These are phyloP conservation scores for Plasmopara viticola DNA, from an alignment of 352 stramenopile genomes.

Conservation along the genomic window DNA sequence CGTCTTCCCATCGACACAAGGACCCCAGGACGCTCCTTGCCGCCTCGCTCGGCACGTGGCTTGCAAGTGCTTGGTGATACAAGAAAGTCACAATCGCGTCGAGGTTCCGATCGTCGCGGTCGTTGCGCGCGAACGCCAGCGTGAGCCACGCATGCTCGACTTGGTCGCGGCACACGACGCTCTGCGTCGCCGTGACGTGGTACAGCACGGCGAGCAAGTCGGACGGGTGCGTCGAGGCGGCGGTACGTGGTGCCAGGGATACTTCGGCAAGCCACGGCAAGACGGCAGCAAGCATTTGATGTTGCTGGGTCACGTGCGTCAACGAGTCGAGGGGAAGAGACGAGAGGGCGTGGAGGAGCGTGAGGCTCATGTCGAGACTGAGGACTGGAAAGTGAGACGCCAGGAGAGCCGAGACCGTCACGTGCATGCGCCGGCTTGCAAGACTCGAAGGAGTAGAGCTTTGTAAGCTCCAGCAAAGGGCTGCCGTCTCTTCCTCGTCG, in stretches of 20 bases:
- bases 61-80: conserved; percentile 38
- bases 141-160: conserved; percentile 68
- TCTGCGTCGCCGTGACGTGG: conserved; percentile 37
- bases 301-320: conserved; percentile 29
- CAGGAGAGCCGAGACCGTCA: conserved; percentile 25
- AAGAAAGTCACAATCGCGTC: conserved; percentile 26
- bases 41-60: conserved; percentile 25
- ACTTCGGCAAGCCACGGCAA: conserved; percentile 56
- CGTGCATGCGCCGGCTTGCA: conserved; percentile 13
- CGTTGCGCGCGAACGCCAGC: conserved; percentile 31
- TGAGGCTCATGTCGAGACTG: conserved; percentile 29
- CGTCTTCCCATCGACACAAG: conserved; percentile 55
- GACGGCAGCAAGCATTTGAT: conserved; percentile 45
- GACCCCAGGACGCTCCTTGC: conserved; percentile 57
- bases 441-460: conserved; percentile 23
- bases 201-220: conserved; percentile 48
- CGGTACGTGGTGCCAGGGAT: conserved; percentile 7
- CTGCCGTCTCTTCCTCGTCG: conserved; percentile 18
- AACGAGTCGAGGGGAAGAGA: conserved; percentile 11
- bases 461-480: conserved; percentile 23
- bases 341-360: conserved; percentile 31
- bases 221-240: conserved; percentile 1
- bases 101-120: conserved; percentile 8
- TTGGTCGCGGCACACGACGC: conserved; percentile 33
- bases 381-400: conserved; percentile 27